phyloP scores from a whole-genome alignment of 805 yeast species.

The Yarrowia phangngaensis region DNA sequence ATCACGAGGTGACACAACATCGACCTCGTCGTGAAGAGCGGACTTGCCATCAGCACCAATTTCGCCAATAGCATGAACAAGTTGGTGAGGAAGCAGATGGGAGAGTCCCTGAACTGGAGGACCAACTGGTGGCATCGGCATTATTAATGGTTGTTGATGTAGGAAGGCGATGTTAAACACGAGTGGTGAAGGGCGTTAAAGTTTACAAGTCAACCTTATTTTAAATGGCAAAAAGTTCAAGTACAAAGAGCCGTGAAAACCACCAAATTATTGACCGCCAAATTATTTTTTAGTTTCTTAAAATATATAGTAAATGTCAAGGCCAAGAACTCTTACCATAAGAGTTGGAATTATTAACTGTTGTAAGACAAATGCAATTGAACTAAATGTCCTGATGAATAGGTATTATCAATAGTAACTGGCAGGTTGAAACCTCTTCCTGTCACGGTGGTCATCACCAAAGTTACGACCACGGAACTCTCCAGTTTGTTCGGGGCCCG shows the following conservation, averaged over 20 bases:
- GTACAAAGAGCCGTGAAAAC: no score
- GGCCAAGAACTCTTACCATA: no score
- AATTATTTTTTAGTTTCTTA: no score
- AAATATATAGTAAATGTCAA: no score
- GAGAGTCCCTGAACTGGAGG: slow-evolving; percentile 28
- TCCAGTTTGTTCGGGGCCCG: slow-evolving; percentile 2
- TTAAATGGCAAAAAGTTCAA: no score
- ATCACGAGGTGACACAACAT: slow-evolving; percentile 42
- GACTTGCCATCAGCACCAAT: slow-evolving; percentile 35
- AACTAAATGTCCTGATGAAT: no score
- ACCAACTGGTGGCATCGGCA: slow-evolving; percentile 27
- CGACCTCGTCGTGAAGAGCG: slow-evolving; percentile 39
- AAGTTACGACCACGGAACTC: slow-evolving; percentile 21
- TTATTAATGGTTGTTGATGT: slow-evolving; percentile 10
- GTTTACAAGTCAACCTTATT: no score
- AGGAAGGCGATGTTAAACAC: neutral
- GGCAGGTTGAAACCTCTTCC: slow-evolving; percentile 24
- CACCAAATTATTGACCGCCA: no score
- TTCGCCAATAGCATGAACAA: slow-evolving; percentile 31
- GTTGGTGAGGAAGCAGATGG: slow-evolving; percentile 32
- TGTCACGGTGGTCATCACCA: slow-evolving; percentile 21
- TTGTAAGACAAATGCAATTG: no score
- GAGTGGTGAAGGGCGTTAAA: no score
- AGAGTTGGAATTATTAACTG: no score
- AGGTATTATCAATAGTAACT: slow-evolving; percentile 23